Evolutionary conservation across 2,329 filamentous ascomycete genomes (phyloP), one percentile per base, ranked within the genome.

Genomic region (Aspergillus candidus): DNA sequence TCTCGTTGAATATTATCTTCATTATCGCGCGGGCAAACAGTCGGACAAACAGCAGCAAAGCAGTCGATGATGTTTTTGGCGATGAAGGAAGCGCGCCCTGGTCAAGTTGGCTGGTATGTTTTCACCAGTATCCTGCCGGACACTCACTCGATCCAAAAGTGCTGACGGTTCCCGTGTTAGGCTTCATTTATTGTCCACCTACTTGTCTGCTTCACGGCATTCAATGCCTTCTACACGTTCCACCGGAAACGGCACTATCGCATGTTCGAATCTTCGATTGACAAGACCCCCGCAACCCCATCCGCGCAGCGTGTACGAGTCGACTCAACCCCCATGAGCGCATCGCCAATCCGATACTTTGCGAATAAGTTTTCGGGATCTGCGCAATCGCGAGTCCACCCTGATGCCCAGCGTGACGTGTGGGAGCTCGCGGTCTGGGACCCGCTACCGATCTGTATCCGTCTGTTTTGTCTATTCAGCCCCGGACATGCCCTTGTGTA

Each of bases 401-500:
- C 91, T 0, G 60, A 67, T 52, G 80, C 83, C 44, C 78, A 79
- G 18, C 79, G 84, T 10, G 90, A 98, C 65, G 93, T 98, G 8
- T 98, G 93, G 93, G 90, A 98, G 67, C 70, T 98, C 39, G 79
- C 84, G 2, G 77, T 97, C 6, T 98, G 93, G 93, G 90, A 97
- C 62, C 93, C 94, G 30, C 78, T 91, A 37, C 88, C 90, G 2
- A 76, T 94, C 31, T 88, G 82, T 36, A 70, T 97, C 41, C 81
- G 83, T 32, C 72, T 97, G 3, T 89, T 96, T 61, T 93, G 88
- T 56, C 73, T 93, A 33, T 97, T 98, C 71, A 94, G 90, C 57
- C 93, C 93, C 0, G 86, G 88, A 0, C 94, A 98, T 68, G 79
- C 94, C n/a, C 71, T 95, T 38, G 78, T 96, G 22, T 95, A 98